Evolutionary conservation across 2,329 filamentous ascomycete species (phyloP).

Genomic region (Tolypocladium pustulatum): DNA sequence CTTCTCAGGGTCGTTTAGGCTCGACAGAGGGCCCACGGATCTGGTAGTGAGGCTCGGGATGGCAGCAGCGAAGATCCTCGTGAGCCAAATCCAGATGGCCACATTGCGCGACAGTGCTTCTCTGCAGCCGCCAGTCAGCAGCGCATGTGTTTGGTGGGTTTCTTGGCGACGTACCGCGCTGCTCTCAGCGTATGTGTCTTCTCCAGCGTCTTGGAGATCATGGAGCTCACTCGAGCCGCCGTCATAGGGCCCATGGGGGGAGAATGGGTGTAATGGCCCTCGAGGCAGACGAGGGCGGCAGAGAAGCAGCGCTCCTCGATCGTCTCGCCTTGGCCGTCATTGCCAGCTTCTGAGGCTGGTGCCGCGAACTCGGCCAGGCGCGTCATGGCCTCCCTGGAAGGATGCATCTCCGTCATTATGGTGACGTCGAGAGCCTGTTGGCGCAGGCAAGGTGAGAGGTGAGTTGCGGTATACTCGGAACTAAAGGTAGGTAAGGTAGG

Average conservation of each 20-base stretch:
- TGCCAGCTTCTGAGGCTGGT: slow-evolving; percentile 6
- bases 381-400: slow-evolving; percentile 11
- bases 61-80: slow-evolving; percentile 49
- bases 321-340: slow-evolving; percentile 26
- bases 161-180: slow-evolving; percentile 35
- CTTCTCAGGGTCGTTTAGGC: slow-evolving; percentile 42
- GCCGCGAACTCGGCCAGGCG: slow-evolving; percentile 13
- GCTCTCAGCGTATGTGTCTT: slow-evolving; percentile 53
- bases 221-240: slow-evolving; percentile 41
- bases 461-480: not conserved
- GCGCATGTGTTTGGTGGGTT: not conserved
- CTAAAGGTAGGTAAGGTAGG: not conserved
- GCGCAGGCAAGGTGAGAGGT: not conserved
- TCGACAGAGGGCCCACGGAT: slow-evolving; percentile 45
- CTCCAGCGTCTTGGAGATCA: slow-evolving; percentile 51
- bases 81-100: slow-evolving; percentile 55
- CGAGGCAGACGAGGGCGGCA: slow-evolving; percentile 49
- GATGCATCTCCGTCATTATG: not conserved
- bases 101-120: slow-evolving; percentile 52
- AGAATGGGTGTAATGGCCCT: slow-evolving; percentile 48
- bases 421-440: not conserved
- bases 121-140: slow-evolving; percentile 22
- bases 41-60: slow-evolving; percentile 50
- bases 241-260: slow-evolving; percentile 48
- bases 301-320: slow-evolving; percentile 56